A percentile compares a stretch with the other conserved stretches of the same genome.
Conservation (phyloP, 345 rosid species). For the Ricinus communis region DNA sequence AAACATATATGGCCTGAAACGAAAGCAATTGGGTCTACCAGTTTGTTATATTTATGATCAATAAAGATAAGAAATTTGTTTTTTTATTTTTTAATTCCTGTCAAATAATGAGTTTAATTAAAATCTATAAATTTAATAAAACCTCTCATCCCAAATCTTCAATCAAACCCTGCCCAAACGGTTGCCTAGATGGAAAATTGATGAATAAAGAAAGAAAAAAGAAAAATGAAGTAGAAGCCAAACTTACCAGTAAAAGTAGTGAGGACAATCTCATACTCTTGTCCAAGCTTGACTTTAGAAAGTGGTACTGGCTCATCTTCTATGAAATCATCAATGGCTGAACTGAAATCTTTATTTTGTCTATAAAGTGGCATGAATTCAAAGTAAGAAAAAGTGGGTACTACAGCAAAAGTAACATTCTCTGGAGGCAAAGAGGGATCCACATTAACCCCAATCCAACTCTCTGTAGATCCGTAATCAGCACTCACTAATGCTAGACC, state of each 20-base stretch:
- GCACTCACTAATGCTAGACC: slow-evolving; percentile 77
- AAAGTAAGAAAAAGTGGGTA: slow-evolving; percentile 86
- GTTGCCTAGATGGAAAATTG: too few relatives aligned
- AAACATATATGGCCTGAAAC: too few relatives aligned
- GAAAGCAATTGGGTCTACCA: too few relatives aligned
- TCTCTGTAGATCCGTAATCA: slow-evolving; percentile 91
- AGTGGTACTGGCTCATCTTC: slow-evolving; percentile 82
- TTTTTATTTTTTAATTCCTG: too few relatives aligned
- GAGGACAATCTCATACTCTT: slow-evolving; percentile 81
- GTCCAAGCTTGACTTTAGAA: slow-evolving; percentile 69
- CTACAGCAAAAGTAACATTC: slow-evolving; percentile 68
- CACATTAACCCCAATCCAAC: slow-evolving; percentile 94
- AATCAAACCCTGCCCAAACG: too few relatives aligned
- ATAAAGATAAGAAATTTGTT: too few relatives aligned
- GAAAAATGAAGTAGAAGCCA: not conserved
- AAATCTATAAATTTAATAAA: too few relatives aligned
- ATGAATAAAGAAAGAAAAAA: not conserved
- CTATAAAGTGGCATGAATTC: slow-evolving; percentile 85
- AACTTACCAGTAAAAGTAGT: slow-evolving; percentile 87
- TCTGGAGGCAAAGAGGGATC: slow-evolving; percentile 73
- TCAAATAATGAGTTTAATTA: too few relatives aligned
- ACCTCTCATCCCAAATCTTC: too few relatives aligned
- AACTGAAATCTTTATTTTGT: slow-evolving; percentile 33
- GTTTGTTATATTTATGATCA: too few relatives aligned
- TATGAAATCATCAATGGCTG: slow-evolving; percentile 49